Conservation (phyloP, 169 alveolate genomes). For the Amoebophrya sp. region DNA sequence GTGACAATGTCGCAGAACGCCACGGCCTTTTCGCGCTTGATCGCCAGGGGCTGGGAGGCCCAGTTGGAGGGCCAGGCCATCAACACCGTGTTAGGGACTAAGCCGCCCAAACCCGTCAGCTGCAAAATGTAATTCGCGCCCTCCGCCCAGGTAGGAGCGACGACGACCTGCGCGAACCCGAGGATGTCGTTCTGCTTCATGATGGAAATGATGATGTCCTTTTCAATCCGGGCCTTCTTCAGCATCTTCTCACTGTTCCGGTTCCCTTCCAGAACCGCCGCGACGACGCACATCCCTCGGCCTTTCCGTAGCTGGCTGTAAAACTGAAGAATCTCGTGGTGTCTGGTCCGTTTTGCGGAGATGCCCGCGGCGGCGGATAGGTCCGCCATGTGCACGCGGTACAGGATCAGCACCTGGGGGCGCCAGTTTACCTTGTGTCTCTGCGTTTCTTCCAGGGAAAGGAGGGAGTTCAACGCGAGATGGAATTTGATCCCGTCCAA, state of each 20-base stretch:
- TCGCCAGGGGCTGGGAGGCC: neutral
- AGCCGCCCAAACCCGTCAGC: slow-evolving; percentile 51
- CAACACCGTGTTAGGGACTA: slow-evolving; percentile 48
- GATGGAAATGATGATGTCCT: slow-evolving; percentile 38
- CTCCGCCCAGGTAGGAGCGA: slow-evolving; percentile 44
- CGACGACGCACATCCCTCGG: slow-evolving; percentile 42
- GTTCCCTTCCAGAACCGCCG: slow-evolving; percentile 45
- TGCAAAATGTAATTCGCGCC: slow-evolving; percentile 43
- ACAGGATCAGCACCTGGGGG: slow-evolving; percentile 38
- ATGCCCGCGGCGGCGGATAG: neutral
- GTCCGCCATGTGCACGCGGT: slow-evolving; percentile 36
- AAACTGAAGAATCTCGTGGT: slow-evolving; percentile 41
- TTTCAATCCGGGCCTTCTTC: slow-evolving; percentile 39
- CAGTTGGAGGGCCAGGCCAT: slow-evolving; percentile 48
- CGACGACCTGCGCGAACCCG: slow-evolving; percentile 48
- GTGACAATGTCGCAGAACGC: slow-evolving; percentile 33
- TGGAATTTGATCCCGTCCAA: slow-evolving; percentile 48
- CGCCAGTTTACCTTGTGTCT: slow-evolving; percentile 17
- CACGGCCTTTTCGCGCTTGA: neutral
- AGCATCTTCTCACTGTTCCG: neutral
- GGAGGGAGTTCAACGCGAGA: slow-evolving; percentile 45
- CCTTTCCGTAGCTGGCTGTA: slow-evolving; percentile 46
- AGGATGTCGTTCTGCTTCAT: slow-evolving; percentile 43
- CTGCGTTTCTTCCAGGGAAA: slow-evolving; percentile 31
- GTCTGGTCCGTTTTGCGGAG: slow-evolving; percentile 23